Percentiles rank a stretch among this genome's conserved stretches.
Conservation (phyloP, 177 flowering plant genomes). For the Telopea speciosissima region DNA sequence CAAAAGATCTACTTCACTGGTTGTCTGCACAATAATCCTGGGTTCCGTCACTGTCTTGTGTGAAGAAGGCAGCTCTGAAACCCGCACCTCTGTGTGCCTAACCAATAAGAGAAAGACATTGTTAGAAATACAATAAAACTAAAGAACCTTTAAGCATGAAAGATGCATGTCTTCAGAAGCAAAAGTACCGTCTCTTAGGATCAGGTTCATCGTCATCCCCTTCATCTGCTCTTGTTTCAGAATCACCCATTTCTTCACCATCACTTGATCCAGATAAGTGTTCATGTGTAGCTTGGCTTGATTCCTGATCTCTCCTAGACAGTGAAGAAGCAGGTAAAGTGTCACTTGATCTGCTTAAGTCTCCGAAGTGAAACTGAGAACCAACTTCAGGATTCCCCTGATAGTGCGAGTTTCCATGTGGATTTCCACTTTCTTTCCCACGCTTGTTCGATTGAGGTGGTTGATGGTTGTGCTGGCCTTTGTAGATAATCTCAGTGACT, state of each 20-base stretch:
- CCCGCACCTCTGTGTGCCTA: constrained; percentile 49
- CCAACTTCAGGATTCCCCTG: constrained; percentile 29
- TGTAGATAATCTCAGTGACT: constrained; percentile 81
- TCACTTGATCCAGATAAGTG: constrained; percentile 41
- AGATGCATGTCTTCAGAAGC: not conserved
- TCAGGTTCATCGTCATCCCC: constrained; percentile 55
- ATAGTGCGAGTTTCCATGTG: constrained; percentile 24
- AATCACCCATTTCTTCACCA: constrained; percentile 44
- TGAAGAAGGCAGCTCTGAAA: constrained; percentile 32
- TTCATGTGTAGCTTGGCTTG: constrained; percentile 29
- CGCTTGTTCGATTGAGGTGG: constrained; percentile 50
- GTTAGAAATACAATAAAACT: not conserved
- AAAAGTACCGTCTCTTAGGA: constrained; percentile 66
- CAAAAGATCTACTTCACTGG: constrained; percentile 93
- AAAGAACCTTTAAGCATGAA: not conserved
- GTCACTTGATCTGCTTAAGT: constrained; percentile 23
- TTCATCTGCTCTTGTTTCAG: constrained; percentile 26
- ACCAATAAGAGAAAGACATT: constrained; percentile 4
- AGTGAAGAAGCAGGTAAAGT: too few relatives aligned
- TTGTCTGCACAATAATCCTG: constrained; percentile 86
- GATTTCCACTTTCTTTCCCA: constrained; percentile 41
- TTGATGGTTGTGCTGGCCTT: constrained; percentile 84
- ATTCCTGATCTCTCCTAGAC: constrained; percentile 33
- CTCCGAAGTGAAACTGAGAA: constrained; percentile 23
- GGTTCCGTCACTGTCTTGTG: constrained; percentile 77